phyloP scores from a whole-genome alignment of 768 basidiomycete species.

The Termitomyces sp. region DNA sequence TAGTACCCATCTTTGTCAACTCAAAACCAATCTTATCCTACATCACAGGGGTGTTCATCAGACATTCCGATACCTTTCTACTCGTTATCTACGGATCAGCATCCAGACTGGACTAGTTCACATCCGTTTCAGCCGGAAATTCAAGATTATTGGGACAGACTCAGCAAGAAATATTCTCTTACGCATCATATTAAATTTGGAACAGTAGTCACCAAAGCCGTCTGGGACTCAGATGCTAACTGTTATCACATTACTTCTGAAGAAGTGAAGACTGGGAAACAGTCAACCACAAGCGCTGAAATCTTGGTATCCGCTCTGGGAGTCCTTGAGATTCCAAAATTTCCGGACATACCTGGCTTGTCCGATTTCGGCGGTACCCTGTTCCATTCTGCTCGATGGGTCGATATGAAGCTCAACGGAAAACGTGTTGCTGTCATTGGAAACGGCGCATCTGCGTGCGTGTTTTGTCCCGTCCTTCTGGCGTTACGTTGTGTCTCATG shows the following conservation, averaged over 20 bases:
- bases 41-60: slow-evolving; percentile 32
- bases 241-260: slow-evolving; percentile 31
- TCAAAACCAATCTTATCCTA: background rate
- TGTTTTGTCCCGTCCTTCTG: slow-evolving; percentile 9
- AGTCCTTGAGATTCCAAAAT: slow-evolving; percentile 38
- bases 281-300: slow-evolving; percentile 27
- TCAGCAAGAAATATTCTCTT: slow-evolving; percentile 35
- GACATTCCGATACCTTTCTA: slow-evolving; percentile 33
- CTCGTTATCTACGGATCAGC: slow-evolving; percentile 33
- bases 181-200: slow-evolving; percentile 35
- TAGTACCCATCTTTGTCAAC: background rate
- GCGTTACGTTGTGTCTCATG: background rate
- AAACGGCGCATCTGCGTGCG: slow-evolving; percentile 49
- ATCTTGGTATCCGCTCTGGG: slow-evolving; percentile 48
- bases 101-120: slow-evolving; percentile 33
- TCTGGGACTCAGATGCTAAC: slow-evolving; percentile 34
- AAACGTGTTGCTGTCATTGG: slow-evolving; percentile 55
- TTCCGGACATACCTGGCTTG: slow-evolving; percentile 26
- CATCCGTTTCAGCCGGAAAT: slow-evolving; percentile 37
- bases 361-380: slow-evolving; percentile 38
- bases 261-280: slow-evolving; percentile 25
- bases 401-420: slow-evolving; percentile 30
- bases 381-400: slow-evolving; percentile 54
- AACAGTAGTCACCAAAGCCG: slow-evolving; percentile 34
- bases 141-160: slow-evolving; percentile 29